phyloP scores from a whole-genome alignment of 2,329 filamentous ascomycete species.

The Penicillium capsulatum region DNA sequence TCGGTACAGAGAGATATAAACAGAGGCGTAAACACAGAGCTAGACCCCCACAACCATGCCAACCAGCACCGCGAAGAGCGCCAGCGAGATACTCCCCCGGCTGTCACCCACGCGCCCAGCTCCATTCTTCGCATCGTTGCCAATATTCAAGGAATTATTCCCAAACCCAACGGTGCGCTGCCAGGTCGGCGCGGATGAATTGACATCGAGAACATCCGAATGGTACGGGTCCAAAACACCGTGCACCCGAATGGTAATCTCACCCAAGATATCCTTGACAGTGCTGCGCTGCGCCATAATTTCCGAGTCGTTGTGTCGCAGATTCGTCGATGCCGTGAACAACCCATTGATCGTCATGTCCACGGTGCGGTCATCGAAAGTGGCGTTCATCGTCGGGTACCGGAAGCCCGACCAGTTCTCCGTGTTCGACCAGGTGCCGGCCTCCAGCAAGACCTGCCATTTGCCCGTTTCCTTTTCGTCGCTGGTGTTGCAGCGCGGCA shows the following conservation, averaged over 20 bases:
- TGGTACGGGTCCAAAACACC: constrained; percentile 5
- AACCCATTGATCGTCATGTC: constrained; percentile 5
- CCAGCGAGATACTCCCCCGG: no score
- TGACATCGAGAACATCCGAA: constrained; percentile 5
- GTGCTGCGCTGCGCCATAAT: no score
- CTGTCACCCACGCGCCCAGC: neutral
- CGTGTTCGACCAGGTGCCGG: neutral
- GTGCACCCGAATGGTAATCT: neutral
- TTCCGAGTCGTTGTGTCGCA: no score
- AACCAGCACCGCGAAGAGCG: no score
- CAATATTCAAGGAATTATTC: constrained; percentile 9
- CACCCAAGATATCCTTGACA: neutral
- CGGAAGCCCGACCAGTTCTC: neutral
- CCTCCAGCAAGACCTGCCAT: neutral
- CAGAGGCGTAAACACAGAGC: no score
- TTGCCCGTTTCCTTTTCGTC: neutral
- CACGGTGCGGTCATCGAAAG: constrained; percentile 4
- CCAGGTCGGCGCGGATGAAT: constrained; percentile 3
- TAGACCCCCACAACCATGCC: no score
- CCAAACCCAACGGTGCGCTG: constrained; percentile 7
- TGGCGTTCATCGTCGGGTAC: neutral
- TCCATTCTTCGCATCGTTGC: neutral
- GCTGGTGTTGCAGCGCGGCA: neutral
- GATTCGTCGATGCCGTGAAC: neutral
- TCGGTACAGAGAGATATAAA: no score